Percentiles rank a stretch among this genome's conserved stretches.
Evolutionary conservation across 1,284 basidiomycete species (phyloP).

Genomic region (Hymenochaete sp.): DNA sequence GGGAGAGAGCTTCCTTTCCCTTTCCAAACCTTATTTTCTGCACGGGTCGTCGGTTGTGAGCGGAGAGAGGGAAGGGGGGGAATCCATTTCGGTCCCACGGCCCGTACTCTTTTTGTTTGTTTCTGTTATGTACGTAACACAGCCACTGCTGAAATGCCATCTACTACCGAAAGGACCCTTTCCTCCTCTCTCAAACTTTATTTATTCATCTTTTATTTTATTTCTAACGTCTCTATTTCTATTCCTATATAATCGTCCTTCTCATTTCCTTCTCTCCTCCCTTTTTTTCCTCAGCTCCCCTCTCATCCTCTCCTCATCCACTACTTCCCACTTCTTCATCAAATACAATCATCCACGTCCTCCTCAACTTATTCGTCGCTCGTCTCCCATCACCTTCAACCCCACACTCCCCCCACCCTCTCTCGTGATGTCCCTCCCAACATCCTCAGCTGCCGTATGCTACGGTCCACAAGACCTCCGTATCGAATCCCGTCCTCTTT

Average conservation of each 20-base stretch:
- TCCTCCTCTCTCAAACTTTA: too few species aligned
- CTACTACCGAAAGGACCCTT: too few species aligned
- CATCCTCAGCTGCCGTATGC: slow-evolving; percentile 60
- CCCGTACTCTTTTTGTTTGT: too few species aligned
- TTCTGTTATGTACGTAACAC: too few species aligned
- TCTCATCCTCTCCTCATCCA: neutral
- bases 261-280: neutral
- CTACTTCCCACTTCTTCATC: neutral
- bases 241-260: neutral
- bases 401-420: neutral
- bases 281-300: neutral
- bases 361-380: neutral
- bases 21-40: too few species aligned
- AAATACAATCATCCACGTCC: neutral
- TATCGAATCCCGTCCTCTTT: slow-evolving; percentile 56
- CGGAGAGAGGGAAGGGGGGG: neutral
- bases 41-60: too few species aligned
- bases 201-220: too few species aligned
- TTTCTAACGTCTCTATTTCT: too few species aligned
- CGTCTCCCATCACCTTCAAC: neutral
- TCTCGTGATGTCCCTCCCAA: slow-evolving; percentile 46
- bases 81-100: too few species aligned
- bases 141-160: too few species aligned
- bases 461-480: slow-evolving; percentile 66
- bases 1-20: too few species aligned